Base-by-base conservation (phyloP, 495 filamentous ascomycete species). In the Tirmania nivea region DNA sequence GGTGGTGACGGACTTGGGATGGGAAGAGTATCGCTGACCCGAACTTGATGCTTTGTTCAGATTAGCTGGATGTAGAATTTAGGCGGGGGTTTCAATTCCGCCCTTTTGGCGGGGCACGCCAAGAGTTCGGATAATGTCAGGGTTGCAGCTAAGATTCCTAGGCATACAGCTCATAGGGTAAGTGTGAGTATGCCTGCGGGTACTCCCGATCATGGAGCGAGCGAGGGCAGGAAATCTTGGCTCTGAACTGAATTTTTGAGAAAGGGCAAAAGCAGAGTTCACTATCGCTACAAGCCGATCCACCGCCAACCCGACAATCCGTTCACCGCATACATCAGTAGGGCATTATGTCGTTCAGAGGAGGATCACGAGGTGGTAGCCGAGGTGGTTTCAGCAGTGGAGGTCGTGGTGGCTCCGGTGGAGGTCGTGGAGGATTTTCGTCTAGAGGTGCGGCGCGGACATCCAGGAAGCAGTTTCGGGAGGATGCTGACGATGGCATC, bases 311-410 rank as follows among this genome's bases (percentile, higher is more conserved):
- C 25, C 25, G 25, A 31, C 25, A 45, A 0, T 8, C 1, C 52
- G 25, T 16, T 8, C 49, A 10, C 45, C 49, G 39, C 48, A 37
- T 53, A 49, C 35, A 57, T 16, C 31, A 59, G 51, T 54, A 31
- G 17, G 16, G 20, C 34, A 54, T 19, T 49, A 61, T 61, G 59
- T 61, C 58, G 12, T 35, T n/a, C 35, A 57, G 59, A 61, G 59
- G 59, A 47, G 59, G 58, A 47, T 61, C 60, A 51, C 58, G 75
- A 63, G 72, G 72, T 37, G 70, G 72, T 56, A 71, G 73, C 31
- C 71, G 73, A 60, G 73, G 70, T 52, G 60, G 68, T 37, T 72
- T 71, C 56, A 66, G 71, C 58, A 56, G 37, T 11, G 52, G 60
- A 48, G 65, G 63, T 52, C 63, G 70, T 61, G 68, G 71, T 61